Percentiles rank a stretch among this genome's conserved stretches.
phyloP scores from a whole-genome alignment of 106 monocot species.

The Allium sativum region DNA sequence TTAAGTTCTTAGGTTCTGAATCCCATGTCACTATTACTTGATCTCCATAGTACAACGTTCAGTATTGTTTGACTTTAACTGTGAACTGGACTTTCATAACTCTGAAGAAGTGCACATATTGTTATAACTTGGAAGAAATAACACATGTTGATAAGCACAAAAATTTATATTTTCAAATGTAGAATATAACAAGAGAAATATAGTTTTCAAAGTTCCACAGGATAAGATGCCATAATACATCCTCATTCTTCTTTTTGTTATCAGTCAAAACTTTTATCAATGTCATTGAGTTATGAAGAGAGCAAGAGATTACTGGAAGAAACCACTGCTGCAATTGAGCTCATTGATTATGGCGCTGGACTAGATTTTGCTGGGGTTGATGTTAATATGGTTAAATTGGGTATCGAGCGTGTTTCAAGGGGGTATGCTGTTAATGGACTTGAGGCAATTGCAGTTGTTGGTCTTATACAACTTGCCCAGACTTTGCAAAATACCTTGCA shows the following conservation, averaged over 20 bases:
- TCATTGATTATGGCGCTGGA: slow-evolving; percentile 42
- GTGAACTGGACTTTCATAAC: too few relatives aligned
- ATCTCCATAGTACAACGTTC: too few relatives aligned
- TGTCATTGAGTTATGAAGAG: slow-evolving; percentile 49
- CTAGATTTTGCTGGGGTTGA: slow-evolving; percentile 61
- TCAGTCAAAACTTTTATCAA: slow-evolving; percentile 17
- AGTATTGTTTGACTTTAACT: too few relatives aligned
- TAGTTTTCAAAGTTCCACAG: too few relatives aligned
- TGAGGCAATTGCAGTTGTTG: slow-evolving; percentile 57
- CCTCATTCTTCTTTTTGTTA: not conserved
- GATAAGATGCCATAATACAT: not conserved
- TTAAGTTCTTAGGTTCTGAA: too few relatives aligned
- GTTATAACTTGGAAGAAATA: too few relatives aligned
- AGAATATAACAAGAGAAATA: too few relatives aligned
- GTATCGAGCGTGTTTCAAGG: slow-evolving; percentile 45
- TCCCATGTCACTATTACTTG: too few relatives aligned
- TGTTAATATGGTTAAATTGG: slow-evolving; percentile 49
- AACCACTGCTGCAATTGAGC: slow-evolving; percentile 64
- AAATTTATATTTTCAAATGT: too few relatives aligned
- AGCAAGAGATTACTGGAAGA: slow-evolving; percentile 50
- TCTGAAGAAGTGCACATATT: too few relatives aligned
- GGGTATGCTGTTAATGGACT: slow-evolving; percentile 38
- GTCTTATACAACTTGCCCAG: slow-evolving; percentile 49
- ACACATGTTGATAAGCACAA: too few relatives aligned
- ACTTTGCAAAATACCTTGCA: slow-evolving; percentile 54